Conservation (phyloP, 2,329 filamentous ascomycete genomes). For the Aphanoascus verrucosus region DNA sequence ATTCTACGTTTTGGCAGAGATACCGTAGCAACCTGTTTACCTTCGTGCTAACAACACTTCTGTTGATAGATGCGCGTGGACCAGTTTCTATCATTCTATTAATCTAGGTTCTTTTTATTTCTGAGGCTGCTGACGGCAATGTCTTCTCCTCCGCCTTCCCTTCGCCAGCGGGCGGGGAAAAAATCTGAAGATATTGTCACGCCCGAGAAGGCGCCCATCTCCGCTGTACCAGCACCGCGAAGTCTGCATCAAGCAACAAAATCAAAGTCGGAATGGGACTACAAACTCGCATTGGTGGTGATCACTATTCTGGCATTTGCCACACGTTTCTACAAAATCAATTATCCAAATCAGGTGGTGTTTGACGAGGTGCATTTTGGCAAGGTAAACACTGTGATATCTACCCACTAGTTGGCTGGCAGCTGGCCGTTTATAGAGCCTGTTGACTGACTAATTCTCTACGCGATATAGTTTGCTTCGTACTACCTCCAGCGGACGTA, state of each 20-base stretch:
- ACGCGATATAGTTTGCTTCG: slow-evolving; percentile 39
- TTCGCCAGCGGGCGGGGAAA: slow-evolving; percentile 35
- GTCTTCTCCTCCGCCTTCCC: slow-evolving; percentile 23
- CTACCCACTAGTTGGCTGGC: background rate
- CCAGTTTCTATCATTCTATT: background rate
- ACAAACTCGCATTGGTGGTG: slow-evolving; percentile 64
- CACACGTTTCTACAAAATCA: slow-evolving; percentile 93
- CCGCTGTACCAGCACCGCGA: slow-evolving; percentile 10
- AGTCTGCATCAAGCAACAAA: slow-evolving; percentile 5
- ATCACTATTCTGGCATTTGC: slow-evolving; percentile 77
- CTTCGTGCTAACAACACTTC: too few relatives aligned
- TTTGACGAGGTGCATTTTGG: slow-evolving; percentile 99
- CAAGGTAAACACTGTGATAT: slow-evolving; percentile 55
- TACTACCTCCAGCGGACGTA: slow-evolving; percentile 92
- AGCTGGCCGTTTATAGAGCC: background rate
- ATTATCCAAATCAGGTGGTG: slow-evolving; percentile 89
- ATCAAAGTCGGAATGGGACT: slow-evolving; percentile 56
- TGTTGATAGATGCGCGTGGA: background rate
- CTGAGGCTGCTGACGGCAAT: background rate
- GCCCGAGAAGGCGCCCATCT: slow-evolving; percentile 14
- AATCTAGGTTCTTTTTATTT: background rate
- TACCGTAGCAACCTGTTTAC: too few relatives aligned
- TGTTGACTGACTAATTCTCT: slow-evolving; percentile 15
- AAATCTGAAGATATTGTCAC: slow-evolving; percentile 23
- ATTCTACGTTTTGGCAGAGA: too few relatives aligned